Base-by-base conservation (phyloP, 2,329 filamentous ascomycete genomes). In the Trichoderma aggressivum region DNA sequence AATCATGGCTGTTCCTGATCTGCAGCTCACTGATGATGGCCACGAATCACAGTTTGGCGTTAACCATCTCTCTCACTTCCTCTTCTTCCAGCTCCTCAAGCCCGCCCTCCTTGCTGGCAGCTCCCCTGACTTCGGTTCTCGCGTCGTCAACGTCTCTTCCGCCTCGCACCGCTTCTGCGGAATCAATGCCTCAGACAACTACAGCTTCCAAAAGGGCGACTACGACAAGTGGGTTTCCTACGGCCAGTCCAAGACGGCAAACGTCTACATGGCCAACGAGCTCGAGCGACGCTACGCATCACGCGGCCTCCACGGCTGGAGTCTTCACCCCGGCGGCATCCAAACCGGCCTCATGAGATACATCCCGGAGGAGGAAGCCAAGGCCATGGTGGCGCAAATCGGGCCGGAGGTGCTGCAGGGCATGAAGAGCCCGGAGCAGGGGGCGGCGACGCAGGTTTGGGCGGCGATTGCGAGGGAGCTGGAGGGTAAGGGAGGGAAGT, bases 201-300 rank as follows among this genome's bases (percentile, higher is more conserved):
- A 74, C 43, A 74, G 75, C 50, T 72, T 77, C 39, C 70, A 75
- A 11, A 71, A 73, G 43, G 71, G 50, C n/a, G 34, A n/a, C 3
- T 75, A 74, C 65, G 24, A 80, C 24, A 79, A 78, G 0, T 80
- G 76, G 74, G 64, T 70, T 3, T 79, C 82, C 1, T 88, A 88
- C 74, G 82, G 78, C 0, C 82, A 86, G 73, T 78, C 80, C 67
- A 89, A 88, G 75, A 80, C 81, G 2, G 85, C 86, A 18, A 86
- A 85, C 74, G 80, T 87, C 34, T 84, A 81, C 71, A 82, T 85
- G 73, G 82, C 85, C 24, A 86, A 84, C 73, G 80, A 85, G 69
- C 80, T 88, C 32, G 85, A 87, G 47, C 81, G 85, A 6, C 80
- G 79, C 0, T 87, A 85, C 73, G 83, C 82, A 6, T 56, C 76